Percentiles rank a stretch among this genome's conserved stretches.
Conservation (phyloP, 257 asterid genomes). For the Solanum chiquidenum region DNA sequence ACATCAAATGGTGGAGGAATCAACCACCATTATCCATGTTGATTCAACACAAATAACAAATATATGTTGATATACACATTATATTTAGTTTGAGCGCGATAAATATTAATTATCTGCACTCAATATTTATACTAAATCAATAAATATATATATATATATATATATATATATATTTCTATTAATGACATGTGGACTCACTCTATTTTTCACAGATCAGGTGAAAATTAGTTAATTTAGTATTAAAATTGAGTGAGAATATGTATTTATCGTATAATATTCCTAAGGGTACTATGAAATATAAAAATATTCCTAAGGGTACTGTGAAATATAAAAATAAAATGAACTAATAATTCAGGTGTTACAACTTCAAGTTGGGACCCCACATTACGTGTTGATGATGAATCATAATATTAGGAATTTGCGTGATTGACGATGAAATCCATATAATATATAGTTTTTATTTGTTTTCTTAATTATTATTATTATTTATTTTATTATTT, state of each 20-base stretch:
- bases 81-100: background rate
- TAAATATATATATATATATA: background rate
- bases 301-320: background rate
- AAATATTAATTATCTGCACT: background rate
- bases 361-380: constrained; percentile 26
- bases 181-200: background rate
- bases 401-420: constrained; percentile 59
- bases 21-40: no score
- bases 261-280: background rate
- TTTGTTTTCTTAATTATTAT: background rate
- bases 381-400: constrained; percentile 65
- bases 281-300: background rate
- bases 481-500: background rate
- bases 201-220: background rate
- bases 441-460: constrained; percentile 14
- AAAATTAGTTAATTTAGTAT: background rate
- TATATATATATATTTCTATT: background rate
- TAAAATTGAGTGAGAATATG: background rate
- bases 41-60: background rate
- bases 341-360: constrained; percentile 24
- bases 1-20: no score
- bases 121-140: background rate
- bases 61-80: background rate
- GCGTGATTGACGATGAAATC: constrained; percentile 97
- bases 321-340: background rate